Conservation (phyloP, 176 grass and related monocot genomes). For the Ananas comosus region DNA sequence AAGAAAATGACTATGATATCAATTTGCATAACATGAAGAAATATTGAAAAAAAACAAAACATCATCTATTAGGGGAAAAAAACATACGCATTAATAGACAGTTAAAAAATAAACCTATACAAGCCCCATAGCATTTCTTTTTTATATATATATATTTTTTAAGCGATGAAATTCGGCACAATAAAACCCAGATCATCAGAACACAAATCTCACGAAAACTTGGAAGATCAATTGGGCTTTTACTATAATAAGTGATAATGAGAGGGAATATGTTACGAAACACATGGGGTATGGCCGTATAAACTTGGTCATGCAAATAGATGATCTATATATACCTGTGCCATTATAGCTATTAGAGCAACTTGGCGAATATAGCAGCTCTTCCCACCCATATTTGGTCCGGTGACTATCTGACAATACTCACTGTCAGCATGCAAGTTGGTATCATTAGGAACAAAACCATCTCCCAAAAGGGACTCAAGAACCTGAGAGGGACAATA, state of each 20-base stretch:
- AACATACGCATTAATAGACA: too few relatives aligned
- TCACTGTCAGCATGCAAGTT: slow-evolving; percentile 53
- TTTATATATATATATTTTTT: too few relatives aligned
- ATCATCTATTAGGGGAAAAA: too few relatives aligned
- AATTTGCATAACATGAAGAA: slow-evolving; percentile 16
- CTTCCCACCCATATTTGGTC: slow-evolving; percentile 98
- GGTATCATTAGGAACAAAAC: slow-evolving; percentile 96
- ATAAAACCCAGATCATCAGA: too few relatives aligned
- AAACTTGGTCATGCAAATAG: slow-evolving; percentile 1
- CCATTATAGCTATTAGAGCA: slow-evolving; percentile 88
- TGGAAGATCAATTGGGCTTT: too few relatives aligned
- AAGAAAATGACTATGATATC: too few relatives aligned
- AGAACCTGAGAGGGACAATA: slow-evolving; percentile 52
- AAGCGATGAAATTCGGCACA: too few relatives aligned
- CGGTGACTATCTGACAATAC: slow-evolving; percentile 88
- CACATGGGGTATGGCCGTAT: neutral
- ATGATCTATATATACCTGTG: slow-evolving; percentile 52
- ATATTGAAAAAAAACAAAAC: neutral
- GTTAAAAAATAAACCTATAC: too few relatives aligned
- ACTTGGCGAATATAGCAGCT: slow-evolving; percentile 98
- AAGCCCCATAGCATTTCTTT: too few relatives aligned
- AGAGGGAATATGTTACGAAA: neutral
- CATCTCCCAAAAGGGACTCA: slow-evolving; percentile 53
- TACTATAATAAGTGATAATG: neutral
- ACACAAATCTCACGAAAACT: too few relatives aligned